Evolutionary conservation across 2,329 filamentous ascomycete genomes (phyloP), one percentile per base, ranked within the genome.

Genomic region (Hypoxylon sp.): DNA sequence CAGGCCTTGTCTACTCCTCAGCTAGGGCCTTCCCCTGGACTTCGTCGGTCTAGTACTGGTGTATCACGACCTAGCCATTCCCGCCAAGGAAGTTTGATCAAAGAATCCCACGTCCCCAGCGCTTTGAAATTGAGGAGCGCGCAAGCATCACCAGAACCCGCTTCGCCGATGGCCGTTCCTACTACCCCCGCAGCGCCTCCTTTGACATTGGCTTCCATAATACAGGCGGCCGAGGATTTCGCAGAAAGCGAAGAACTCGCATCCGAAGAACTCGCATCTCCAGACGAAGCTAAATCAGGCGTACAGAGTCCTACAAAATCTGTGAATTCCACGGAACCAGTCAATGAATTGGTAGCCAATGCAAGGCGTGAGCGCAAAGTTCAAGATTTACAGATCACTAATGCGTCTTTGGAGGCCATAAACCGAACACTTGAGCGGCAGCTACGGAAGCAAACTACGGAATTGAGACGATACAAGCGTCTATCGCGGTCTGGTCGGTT

Each of bases 381-480:
- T 1, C 83, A 97, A 61, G 94, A 99, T 69, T 77, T 99, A 4
- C 91, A 99, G 69, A 99, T 99, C 58, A 96, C 89, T 46, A 99
- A 99, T 66, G 94, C 91, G 1, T 97, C 92, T 1, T 80, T 99
- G 2, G 83, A 96, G 48, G 94, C 94, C 29, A 97, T 99, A 73
- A 99, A 99, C 68, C 82, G 92, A 43, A 94, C 91, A 0, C 75
- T 99, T 0, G 94, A 99, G 73, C 84, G 91, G 16, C 91, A 97
- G 68, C 80, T 99, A 63, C 85, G 91, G 17, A 96, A 96, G 68
- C 93, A 97, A 65, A 93, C 89, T 26, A 83, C 89, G 1, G 94
- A 99, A 67, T 70, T 99, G 21, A 86, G 94, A 49, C 82, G 93
- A 31, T 97, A 87, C 69, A 84, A 90, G 41, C 85, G 94, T n/a